phyloP scores from a whole-genome alignment of 2,329 filamentous ascomycete genomes.

The Diaporthe helianthi region DNA sequence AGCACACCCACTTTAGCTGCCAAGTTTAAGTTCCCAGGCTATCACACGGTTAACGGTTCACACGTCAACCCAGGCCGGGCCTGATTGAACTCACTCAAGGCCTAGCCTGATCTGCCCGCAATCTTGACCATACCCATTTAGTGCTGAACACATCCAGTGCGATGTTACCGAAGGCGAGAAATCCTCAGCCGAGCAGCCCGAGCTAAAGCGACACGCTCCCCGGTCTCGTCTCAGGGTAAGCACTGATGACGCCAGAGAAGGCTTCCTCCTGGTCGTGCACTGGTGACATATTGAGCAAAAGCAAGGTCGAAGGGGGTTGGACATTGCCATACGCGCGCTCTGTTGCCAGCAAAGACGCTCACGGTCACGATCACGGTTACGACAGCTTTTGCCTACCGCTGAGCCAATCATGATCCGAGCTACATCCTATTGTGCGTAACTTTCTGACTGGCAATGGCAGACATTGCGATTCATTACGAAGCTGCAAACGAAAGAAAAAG shows the following conservation, averaged over 20 bases:
- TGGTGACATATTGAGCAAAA: constrained; percentile 6
- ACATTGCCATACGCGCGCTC: background rate
- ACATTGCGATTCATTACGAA: constrained; percentile 17
- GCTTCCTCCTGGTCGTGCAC: background rate
- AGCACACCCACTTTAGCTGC: constrained; percentile 23
- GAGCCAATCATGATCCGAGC: constrained; percentile 3
- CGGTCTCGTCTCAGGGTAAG: constrained; percentile 13
- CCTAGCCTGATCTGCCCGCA: constrained; percentile 22
- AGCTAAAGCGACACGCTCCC: constrained; percentile 13
- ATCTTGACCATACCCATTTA: constrained; percentile 20
- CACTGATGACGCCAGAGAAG: constrained; percentile 20
- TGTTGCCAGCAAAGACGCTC: background rate
- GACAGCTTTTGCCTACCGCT: constrained; percentile 9
- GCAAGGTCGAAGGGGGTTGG: constrained; percentile 4
- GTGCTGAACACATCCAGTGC: constrained; percentile 19
- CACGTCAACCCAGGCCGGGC: background rate
- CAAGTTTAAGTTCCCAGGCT: constrained; percentile 16
- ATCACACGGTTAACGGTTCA: constrained; percentile 21
- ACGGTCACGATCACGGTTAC: constrained; percentile 12
- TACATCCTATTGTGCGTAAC: background rate
- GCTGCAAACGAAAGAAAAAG: constrained; percentile 6
- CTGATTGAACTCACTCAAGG: constrained; percentile 1
- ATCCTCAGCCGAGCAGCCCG: background rate
- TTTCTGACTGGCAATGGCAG: background rate
- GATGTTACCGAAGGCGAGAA: constrained; percentile 25